These are phyloP conservation scores for Phlebiopsis gigantea DNA, from an alignment of 768 basidiomycete species.

Conservation along the genomic window DNA sequence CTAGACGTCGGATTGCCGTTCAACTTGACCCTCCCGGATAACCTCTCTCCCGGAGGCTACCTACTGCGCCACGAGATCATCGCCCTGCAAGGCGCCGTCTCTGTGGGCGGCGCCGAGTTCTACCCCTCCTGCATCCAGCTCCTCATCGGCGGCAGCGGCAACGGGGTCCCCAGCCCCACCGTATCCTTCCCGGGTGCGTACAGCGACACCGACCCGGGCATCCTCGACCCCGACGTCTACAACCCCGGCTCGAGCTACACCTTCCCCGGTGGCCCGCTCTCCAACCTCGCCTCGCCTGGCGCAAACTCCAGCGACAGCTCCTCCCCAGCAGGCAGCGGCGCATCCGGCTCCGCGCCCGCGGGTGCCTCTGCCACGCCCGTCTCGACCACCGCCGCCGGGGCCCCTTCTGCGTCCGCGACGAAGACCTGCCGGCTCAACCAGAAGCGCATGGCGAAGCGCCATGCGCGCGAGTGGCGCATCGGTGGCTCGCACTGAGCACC, in stretches of 20 bases:
- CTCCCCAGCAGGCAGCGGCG: not conserved
- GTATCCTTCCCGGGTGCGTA: conserved; percentile 71
- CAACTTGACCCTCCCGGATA: conserved; percentile 30
- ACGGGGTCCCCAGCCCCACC: conserved; percentile 46
- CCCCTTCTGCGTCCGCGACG: conserved; percentile 1
- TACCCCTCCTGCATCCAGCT: conserved; percentile 61
- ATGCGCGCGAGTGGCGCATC: not conserved
- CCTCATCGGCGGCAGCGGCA: conserved; percentile 45
- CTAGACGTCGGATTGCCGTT: conserved; percentile 17
- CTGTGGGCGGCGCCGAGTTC: conserved; percentile 61
- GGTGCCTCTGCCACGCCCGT: not conserved
- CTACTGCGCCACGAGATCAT: conserved; percentile 77
- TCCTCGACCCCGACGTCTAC: conserved; percentile 30
- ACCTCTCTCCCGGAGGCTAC: conserved; percentile 64
- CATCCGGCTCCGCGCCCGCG: not conserved
- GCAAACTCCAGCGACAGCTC: not conserved
- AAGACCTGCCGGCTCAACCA: not conserved
- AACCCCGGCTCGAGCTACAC: conserved; percentile 9
- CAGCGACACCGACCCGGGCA: conserved; percentile 63
- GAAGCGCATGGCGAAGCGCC: conserved; percentile 7
- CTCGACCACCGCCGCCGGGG: not conserved
- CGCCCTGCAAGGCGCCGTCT: conserved; percentile 56
- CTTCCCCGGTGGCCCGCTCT: conserved; percentile 16
- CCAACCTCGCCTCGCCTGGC: conserved; percentile 3
- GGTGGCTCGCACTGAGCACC: conserved; percentile 1